Base-by-base conservation (phyloP, 768 basidiomycete species). In the Boletellus emodensis region DNA sequence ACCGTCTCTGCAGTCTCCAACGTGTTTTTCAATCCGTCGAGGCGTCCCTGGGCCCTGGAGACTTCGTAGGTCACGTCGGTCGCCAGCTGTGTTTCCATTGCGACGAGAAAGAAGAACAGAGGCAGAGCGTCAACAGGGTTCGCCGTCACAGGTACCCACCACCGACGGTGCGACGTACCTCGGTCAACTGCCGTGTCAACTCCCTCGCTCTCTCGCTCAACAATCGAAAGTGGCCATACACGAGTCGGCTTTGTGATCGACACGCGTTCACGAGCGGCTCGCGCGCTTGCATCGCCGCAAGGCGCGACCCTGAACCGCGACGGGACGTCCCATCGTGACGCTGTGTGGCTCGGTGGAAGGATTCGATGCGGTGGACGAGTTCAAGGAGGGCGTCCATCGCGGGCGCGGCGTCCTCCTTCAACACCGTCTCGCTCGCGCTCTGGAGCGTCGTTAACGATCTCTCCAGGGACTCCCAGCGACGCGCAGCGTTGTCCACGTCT, bases 1-100 rank as follows among this genome's bases (percentile, higher is more conserved):
- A 58, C 3, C 15, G 20, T 48, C 42, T 35, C 20, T 34, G 45
- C 48, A 1, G 47, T 1, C 17, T 18, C 26, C 14, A 46, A 11
- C 37, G 48, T 43, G 12, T 52, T 20, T 36, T 33, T 24, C 2
- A 58, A 35, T 34, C 18, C 45, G 3, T 45, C 45, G 3, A 46
- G 34, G 12, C 56, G 39, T 10, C 47, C 32, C 22, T 47, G 52
- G 4, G 52, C 48, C 39, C 15, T 0, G 30, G 35, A 0, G 6
- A 54, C n/a, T 28, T 58, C 38, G 34, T 49, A 58, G 6, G 51
- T 58, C 14, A 58, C 34, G 24, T 53, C 56, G 1, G 56, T 58
- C 17, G 51, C 38, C 28, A 58, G 44, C 56, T 58, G 30, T 24
- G 26, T n/a, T 28, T 28, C 4, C 8, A 28, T 8, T 28, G 26